Conservation (phyloP, 495 filamentous ascomycete species). For the Lophiostoma macrostomum region DNA sequence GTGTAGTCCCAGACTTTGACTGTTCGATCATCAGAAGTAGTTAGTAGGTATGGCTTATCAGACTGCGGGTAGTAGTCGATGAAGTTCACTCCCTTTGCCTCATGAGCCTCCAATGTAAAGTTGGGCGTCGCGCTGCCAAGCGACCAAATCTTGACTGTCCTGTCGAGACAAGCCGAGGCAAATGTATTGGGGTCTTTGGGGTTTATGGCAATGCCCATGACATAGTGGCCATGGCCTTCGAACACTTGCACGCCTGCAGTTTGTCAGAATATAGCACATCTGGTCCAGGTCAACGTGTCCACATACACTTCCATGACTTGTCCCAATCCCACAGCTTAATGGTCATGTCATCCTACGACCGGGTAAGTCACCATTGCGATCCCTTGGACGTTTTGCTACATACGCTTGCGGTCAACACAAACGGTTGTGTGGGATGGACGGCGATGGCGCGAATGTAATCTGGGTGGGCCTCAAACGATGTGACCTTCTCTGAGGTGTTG, state of each 20-base stretch:
- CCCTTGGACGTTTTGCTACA: not conserved
- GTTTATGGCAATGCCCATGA: conserved; percentile 99
- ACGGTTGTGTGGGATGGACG: conserved; percentile 95
- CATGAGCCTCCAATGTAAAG: conserved; percentile 94
- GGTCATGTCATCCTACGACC: conserved; percentile 89
- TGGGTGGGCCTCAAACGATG: conserved; percentile 95
- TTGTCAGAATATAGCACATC: not conserved
- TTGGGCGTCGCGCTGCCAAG: conserved; percentile 86
- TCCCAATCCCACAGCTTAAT: conserved; percentile 99
- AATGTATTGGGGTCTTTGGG: conserved; percentile 99
- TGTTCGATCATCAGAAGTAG: conserved; percentile 80
- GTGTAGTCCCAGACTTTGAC: conserved; percentile 96
- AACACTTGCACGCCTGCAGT: conserved; percentile 72
- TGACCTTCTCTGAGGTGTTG: conserved; percentile 99
- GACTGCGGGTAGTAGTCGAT: conserved; percentile 96
- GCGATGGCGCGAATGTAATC: conserved; percentile 98
- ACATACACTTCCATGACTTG: conserved; percentile 83
- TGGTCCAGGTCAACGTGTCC: not conserved
- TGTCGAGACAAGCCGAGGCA: conserved; percentile 91
- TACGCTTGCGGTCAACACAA: conserved; percentile 76
- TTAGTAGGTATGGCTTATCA: conserved; percentile 95
- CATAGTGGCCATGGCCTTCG: conserved; percentile 96
- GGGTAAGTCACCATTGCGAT: not conserved
- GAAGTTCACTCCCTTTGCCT: conserved; percentile 97
- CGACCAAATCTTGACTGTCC: conserved; percentile 98